Percentiles rank a stretch among this genome's conserved stretches.
These are phyloP conservation scores for Selaginella tamariscina DNA, from an alignment of 75 land plant species.

Conservation along the genomic window DNA sequence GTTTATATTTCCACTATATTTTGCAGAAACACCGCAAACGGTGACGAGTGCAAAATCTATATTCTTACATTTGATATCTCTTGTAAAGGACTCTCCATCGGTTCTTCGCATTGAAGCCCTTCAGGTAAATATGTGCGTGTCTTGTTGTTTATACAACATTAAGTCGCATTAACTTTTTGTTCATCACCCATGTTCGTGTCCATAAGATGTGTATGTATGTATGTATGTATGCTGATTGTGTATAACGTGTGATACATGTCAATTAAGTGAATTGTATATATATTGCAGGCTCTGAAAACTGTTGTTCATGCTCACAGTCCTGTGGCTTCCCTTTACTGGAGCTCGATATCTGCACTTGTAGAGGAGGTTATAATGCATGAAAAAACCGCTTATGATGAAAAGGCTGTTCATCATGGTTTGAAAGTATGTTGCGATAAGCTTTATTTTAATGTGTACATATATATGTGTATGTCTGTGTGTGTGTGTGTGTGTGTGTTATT, in stretches of 20 bases:
- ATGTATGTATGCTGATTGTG: too few relatives aligned
- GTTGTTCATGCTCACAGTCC: background rate
- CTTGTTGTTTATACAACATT: too few relatives aligned
- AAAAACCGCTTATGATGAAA: background rate
- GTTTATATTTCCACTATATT: background rate
- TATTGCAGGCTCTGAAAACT: background rate
- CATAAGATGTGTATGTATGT: too few relatives aligned
- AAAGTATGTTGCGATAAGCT: background rate
- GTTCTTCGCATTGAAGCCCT: slow-evolving; percentile 28
- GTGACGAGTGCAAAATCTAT: background rate
- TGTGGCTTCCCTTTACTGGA: background rate
- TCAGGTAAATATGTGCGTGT: too few relatives aligned
- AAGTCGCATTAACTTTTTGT: background rate
- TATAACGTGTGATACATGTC: too few relatives aligned
- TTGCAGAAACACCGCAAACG: background rate
- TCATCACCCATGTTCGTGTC: background rate
- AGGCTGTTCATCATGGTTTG: background rate
- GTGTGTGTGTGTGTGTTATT: too few relatives aligned
- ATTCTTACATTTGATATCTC: slow-evolving; percentile 20
- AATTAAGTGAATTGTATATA: too few relatives aligned
- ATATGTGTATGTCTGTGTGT: too few relatives aligned
- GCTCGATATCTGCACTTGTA: background rate
- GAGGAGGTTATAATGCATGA: background rate
- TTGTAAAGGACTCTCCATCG: slow-evolving; percentile 16
- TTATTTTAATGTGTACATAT: too few relatives aligned